Base-by-base conservation (phyloP, 345 rosid species). In the Gossypium arboreum region DNA sequence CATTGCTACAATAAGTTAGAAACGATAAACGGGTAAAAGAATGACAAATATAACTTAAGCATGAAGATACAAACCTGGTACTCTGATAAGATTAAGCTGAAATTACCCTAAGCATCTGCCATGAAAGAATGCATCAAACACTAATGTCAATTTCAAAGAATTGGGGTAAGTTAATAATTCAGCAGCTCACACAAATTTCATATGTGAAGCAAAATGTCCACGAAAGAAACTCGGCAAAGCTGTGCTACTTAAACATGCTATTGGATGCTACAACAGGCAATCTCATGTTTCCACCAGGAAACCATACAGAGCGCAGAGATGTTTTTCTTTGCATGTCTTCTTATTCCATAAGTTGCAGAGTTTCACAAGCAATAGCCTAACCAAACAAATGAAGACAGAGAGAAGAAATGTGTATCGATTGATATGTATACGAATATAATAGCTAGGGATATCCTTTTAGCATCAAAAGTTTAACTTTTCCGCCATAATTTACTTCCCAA, bases 91-190 rank as follows among this genome's bases (percentile, higher is more conserved):
- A 76, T 58, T 44, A 71, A 50, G 74, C 69, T 24, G 72, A 43
- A 58, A 45, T 24, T 9, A 55, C 58, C 62, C 56, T 73, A 76
- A 65, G 80, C 82, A 82, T 79, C 85, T 82, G 80, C 66, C n/a
- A 76, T 1, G 12, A 66, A 73, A 68, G 62, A 74, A 43, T 15
- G 41, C 22, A 78, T 52, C 48, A 62, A 77, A 54, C 27, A 62
- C 62, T 45, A 39, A 41, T 22, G 75, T 76, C 34, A 76, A 22
- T 66, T 56, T 59, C 59, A 11, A 20, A 70, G 22, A 27, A 50
- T 25, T 25, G 44, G 12, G 12, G 54, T 17, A 59, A 50, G 24
- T 43, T 68, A 16, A 52, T 51, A 34, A n/a, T 18, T 52, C 16
- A 45, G 29, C 52, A 71, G 13, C 61, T 70, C 27, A 48, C 5